Conservation (phyloP, 2,329 filamentous ascomycete species). For the Colletotrichum orchidophilum region DNA sequence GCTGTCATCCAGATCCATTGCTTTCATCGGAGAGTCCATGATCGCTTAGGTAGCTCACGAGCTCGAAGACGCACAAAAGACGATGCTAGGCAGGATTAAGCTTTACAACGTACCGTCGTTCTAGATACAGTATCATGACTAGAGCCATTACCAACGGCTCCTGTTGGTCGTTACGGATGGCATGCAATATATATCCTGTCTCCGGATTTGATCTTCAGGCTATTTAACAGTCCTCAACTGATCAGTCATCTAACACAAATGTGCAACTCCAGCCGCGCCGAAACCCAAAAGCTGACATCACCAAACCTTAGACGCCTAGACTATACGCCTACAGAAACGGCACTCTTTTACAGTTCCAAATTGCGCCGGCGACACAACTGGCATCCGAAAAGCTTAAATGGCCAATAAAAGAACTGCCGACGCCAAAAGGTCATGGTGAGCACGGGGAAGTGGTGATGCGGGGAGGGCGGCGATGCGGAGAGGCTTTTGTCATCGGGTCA, state of each 20-base stretch:
- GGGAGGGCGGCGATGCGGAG: conserved; percentile 8
- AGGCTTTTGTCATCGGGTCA: neutral
- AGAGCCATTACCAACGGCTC: neutral
- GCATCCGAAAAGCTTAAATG: conserved; percentile 2
- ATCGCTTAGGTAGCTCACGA: neutral
- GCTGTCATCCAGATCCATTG: neutral
- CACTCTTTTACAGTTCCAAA: no score
- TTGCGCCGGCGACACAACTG: conserved; percentile 3
- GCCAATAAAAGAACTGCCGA: conserved; percentile 22
- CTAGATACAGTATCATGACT: neutral
- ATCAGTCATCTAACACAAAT: neutral
- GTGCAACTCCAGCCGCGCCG: neutral
- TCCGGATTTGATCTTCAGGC: neutral
- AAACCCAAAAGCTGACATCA: neutral
- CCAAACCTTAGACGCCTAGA: neutral
- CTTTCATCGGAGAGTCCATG: conserved; percentile 1
- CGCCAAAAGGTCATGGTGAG: neutral
- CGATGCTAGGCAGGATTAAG: neutral
- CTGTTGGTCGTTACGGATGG: neutral
- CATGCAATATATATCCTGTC: neutral
- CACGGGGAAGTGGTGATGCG: neutral
- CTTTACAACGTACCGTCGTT: neutral
- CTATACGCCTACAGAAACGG: neutral
- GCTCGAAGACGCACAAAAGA: neutral
- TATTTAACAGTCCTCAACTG: no score